Conservation (phyloP, 345 rosid species). For the Gossypium arboreum region DNA sequence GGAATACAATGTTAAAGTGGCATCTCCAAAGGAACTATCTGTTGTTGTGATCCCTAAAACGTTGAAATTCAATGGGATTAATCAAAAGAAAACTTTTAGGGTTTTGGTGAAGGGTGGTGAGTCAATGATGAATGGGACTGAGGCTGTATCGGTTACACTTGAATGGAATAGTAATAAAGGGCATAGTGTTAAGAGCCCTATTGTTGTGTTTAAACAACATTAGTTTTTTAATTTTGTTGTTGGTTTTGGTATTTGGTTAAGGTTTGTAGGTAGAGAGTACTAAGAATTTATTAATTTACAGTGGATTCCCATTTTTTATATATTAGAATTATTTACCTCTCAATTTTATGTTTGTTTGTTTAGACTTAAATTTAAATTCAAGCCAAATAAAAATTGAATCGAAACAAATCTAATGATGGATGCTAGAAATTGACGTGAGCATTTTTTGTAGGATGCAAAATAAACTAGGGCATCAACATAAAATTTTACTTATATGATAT, state of each 20-base stretch:
- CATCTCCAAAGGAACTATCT: slow-evolving; percentile 41
- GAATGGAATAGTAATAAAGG: not conserved
- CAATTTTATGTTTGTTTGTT: too few species aligned
- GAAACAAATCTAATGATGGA: too few species aligned
- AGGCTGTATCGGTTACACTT: not conserved
- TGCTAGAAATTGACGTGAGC: too few species aligned
- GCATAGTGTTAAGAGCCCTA: slow-evolving; percentile 2
- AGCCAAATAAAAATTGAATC: too few species aligned
- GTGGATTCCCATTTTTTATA: too few species aligned
- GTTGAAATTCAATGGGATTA: slow-evolving; percentile 31
- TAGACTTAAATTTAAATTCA: too few species aligned
- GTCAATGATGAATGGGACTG: not conserved
- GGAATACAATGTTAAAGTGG: slow-evolving; percentile 45
- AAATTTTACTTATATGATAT: too few species aligned
- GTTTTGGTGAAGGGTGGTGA: not conserved
- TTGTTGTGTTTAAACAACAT: not conserved
- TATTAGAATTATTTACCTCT: too few species aligned
- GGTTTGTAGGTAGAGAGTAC: not conserved
- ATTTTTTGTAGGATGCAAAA: too few species aligned
- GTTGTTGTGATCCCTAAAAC: slow-evolving; percentile 48
- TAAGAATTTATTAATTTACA: not conserved
- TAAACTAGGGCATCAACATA: too few species aligned
- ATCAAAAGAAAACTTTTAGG: slow-evolving; percentile 38
- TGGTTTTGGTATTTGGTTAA: not conserved
- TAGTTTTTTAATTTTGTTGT: not conserved